phyloP scores from a whole-genome alignment of 192 early-diverging fungal species.

The Coemansia sp. region DNA sequence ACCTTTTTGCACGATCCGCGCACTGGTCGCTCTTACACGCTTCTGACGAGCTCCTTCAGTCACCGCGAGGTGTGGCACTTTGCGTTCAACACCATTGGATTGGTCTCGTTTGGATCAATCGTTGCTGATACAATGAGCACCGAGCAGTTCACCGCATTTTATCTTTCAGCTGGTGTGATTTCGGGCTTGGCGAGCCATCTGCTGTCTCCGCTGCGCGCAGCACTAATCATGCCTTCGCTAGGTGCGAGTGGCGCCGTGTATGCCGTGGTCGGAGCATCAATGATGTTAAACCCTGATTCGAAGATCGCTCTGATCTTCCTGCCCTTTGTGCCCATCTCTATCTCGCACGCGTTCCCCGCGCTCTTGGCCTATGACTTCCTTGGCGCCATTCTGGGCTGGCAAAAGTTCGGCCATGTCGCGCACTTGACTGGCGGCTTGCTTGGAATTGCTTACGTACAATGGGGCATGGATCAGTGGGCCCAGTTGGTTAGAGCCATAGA shows the following conservation, averaged over 20 bases:
- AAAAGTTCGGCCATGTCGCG: slow-evolving; percentile 75
- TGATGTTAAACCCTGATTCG: slow-evolving; percentile 62
- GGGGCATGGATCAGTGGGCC: slow-evolving; percentile 44
- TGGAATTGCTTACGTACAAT: slow-evolving; percentile 62
- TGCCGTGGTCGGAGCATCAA: slow-evolving; percentile 65
- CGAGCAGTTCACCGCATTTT: slow-evolving; percentile 81
- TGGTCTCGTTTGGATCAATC: slow-evolving; percentile 66
- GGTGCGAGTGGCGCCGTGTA: slow-evolving; percentile 87
- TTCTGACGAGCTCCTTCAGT: slow-evolving; percentile 80
- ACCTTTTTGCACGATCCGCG: slow-evolving; percentile 81
- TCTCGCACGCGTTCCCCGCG: slow-evolving; percentile 67
- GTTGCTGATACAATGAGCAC: slow-evolving; percentile 60
- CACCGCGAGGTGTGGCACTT: slow-evolving; percentile 78
- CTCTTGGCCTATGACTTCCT: slow-evolving; percentile 70
- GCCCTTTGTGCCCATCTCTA: slow-evolving; percentile 59
- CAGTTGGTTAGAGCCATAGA: neutral
- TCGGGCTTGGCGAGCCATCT: slow-evolving; percentile 73
- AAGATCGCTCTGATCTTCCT: slow-evolving; percentile 67
- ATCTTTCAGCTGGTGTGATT: slow-evolving; percentile 68
- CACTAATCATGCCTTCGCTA: slow-evolving; percentile 63
- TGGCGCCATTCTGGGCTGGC: slow-evolving; percentile 75
- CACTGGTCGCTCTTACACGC: slow-evolving; percentile 66
- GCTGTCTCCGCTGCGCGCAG: slow-evolving; percentile 40
- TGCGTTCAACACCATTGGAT: slow-evolving; percentile 78
- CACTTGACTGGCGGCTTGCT: slow-evolving; percentile 70